Evolutionary conservation across 2,329 filamentous ascomycete species (phyloP), one percentile per base, ranked within the genome.

Genomic region (Trichoderma gracile): DNA sequence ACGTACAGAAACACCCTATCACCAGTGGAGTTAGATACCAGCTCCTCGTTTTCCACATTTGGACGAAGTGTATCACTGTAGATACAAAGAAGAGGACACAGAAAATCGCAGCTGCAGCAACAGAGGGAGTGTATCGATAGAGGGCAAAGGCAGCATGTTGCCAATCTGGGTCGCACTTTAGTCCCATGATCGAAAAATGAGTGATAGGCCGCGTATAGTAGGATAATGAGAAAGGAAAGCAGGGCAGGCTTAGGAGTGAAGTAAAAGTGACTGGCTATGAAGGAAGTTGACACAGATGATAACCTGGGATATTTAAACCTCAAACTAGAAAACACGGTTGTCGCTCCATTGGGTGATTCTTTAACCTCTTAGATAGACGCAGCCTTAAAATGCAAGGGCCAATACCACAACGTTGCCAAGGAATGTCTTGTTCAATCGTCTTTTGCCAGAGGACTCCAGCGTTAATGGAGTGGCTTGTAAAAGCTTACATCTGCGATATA

Each of bases 21-120:
- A 64, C 63, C 38, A 64, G 38, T 6, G 63, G 63, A 33, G 56
- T 64, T 19, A 64, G 23, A 19, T 64, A 64, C 63, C 63, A 64
- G 5, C 55, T 43, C 27, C 17, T 54, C 8, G 63, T 64, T 15
- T 46, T 64, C 47, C 56, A 54, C 63, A 64, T 64, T 15, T 61
- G 63, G 15, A 64, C 47, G 4, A 64, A 17, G 52, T 64, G 63
- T 8, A 64, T 14, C 1, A 45, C n/a, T 5, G 47, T 47, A 6
- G 63, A 64, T 6, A 45, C 33, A 27, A 64, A 38, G 47, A 64
- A 64, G 2, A 64, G 47, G 27, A 64, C 5, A 25, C 45, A 42
- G 12, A 64, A 64, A 1, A 64, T 25, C 7, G 6, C 23, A 0
- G 63, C 63, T 5, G 63, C 63, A 5, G 38, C 54, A 7, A 61